A percentile compares a stretch with the other conserved stretches of the same genome.
phyloP scores from a whole-genome alignment of 768 basidiomycete genomes.

The Amanita pallidorosea region DNA sequence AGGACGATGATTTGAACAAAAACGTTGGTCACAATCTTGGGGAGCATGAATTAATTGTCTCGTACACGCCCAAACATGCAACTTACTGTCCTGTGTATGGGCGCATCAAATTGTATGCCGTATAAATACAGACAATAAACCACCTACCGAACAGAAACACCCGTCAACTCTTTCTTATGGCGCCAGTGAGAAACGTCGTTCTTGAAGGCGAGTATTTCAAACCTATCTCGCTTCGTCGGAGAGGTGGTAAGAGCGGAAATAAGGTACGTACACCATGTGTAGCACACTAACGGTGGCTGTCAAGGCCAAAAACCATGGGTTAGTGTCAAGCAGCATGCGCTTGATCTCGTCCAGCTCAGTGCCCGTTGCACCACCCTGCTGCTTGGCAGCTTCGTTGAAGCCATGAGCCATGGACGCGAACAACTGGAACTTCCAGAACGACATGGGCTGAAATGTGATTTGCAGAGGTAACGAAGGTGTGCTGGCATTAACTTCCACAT shows the following conservation, averaged over 20 bases:
- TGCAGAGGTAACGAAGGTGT: slow-evolving; percentile 70
- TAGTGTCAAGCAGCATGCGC: slow-evolving; percentile 83
- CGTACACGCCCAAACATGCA: not conserved
- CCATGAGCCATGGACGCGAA: slow-evolving; percentile 78
- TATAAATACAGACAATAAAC: slow-evolving; percentile 5
- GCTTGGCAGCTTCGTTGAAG: slow-evolving; percentile 78
- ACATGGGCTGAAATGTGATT: slow-evolving; percentile 78
- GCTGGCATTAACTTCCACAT: slow-evolving; percentile 78
- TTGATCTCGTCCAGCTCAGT: slow-evolving; percentile 93
- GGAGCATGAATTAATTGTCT: not conserved
- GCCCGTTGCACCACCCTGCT: slow-evolving; percentile 47
- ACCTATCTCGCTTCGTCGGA: slow-evolving; percentile 31
- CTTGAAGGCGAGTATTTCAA: slow-evolving; percentile 95
- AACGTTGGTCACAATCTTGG: slow-evolving; percentile 78
- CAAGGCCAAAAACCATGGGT: slow-evolving; percentile 78
- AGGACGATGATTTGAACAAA: slow-evolving; percentile 86
- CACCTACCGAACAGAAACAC: slow-evolving; percentile 81
- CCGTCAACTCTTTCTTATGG: slow-evolving; percentile 88
- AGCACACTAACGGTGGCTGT: slow-evolving; percentile 80
- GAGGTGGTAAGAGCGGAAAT: slow-evolving; percentile 1
- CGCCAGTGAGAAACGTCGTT: slow-evolving; percentile 94
- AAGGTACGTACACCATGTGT: slow-evolving; percentile 64
- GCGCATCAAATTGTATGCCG: slow-evolving; percentile 1
- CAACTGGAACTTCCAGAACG: slow-evolving; percentile 79
- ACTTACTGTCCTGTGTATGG: slow-evolving; percentile 41